Evolutionary conservation across 345 rosid species (phyloP).

Genomic region (Lepidium africanum): DNA sequence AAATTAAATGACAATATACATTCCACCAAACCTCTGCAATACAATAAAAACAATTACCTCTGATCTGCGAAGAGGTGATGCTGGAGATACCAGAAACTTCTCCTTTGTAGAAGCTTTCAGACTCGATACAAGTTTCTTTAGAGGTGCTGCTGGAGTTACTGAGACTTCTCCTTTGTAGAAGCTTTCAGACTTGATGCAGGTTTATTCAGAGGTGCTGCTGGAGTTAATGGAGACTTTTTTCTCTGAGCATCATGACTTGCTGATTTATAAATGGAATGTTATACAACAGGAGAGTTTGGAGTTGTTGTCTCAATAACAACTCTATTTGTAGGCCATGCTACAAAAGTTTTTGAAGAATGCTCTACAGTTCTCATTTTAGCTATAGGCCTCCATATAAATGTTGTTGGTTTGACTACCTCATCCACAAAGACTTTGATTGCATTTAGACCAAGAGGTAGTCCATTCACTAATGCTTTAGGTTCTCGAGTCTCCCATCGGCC

Average conservation of each 20-base stretch:
- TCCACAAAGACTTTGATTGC: neutral
- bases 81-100: too few species aligned
- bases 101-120: too few species aligned
- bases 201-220: too few species aligned
- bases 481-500: neutral
- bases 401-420: neutral
- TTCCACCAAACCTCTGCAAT: neutral
- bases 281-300: neutral
- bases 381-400: slow-evolving; percentile 4
- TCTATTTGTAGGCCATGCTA: neutral
- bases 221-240: too few species aligned
- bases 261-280: neutral
- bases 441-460: neutral
- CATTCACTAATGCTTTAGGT: neutral
- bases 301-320: neutral
- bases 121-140: too few species aligned
- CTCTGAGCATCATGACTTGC: neutral
- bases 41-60: neutral
- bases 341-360: neutral
- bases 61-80: too few species aligned
- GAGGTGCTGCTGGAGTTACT: too few species aligned
- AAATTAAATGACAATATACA: neutral
- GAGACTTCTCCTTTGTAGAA: too few species aligned
- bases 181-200: too few species aligned
- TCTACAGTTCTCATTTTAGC: neutral